Conservation (phyloP, 352 stramenopile species). For the Peronospora belbahrii region DNA sequence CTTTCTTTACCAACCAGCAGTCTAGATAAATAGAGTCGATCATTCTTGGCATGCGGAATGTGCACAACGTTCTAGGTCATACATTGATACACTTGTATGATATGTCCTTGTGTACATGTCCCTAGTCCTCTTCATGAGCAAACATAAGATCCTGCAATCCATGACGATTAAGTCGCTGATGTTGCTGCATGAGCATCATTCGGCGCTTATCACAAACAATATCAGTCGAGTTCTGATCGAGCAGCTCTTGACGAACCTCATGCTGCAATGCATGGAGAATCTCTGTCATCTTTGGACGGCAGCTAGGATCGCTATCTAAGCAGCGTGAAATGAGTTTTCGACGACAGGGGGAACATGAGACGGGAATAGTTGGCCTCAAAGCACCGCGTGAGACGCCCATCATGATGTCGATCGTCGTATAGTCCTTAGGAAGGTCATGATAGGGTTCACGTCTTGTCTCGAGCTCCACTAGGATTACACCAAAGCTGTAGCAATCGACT, state of each 20-base stretch:
- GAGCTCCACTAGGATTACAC: conserved; percentile 79
- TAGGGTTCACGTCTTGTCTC: conserved; percentile 73
- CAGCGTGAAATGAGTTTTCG: conserved; percentile 61
- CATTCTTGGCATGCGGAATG: background rate
- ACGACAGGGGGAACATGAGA: conserved; percentile 46
- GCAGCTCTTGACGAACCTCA: conserved; percentile 67
- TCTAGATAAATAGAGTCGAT: conserved; percentile 5
- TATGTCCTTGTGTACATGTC: background rate
- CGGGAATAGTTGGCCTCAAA: conserved; percentile 58
- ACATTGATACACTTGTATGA: background rate
- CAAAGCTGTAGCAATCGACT: conserved; percentile 86
- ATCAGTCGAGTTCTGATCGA: conserved; percentile 60
- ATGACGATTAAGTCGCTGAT: conserved; percentile 66
- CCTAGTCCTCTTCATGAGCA: conserved; percentile 14
- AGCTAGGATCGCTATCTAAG: conserved; percentile 47
- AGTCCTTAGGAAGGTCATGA: conserved; percentile 45
- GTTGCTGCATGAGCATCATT: conserved; percentile 63
- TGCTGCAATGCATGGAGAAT: conserved; percentile 66
- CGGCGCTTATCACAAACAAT: conserved; percentile 52
- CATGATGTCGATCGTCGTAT: conserved; percentile 77
- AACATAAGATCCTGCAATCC: conserved; percentile 55
- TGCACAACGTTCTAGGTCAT: background rate
- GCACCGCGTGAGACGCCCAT: conserved; percentile 52
- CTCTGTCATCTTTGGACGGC: conserved; percentile 67
- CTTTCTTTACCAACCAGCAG: background rate